phyloP scores from a whole-genome alignment of 192 early-diverging fungal genomes.

The Chytriomyces sp. region DNA sequence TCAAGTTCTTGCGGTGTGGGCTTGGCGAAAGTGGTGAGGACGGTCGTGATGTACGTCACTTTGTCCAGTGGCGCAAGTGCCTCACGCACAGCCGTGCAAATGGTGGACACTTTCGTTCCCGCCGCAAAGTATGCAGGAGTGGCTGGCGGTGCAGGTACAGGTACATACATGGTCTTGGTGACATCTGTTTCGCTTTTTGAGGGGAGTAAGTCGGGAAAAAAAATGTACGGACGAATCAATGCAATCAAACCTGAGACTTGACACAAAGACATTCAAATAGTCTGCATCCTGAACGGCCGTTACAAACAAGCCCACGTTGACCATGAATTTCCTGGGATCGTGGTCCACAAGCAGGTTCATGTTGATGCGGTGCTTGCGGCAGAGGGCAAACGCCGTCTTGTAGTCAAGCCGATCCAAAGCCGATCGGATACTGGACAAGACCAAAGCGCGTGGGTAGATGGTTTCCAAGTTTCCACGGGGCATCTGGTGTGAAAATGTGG shows the following conservation, averaged over 20 bases:
- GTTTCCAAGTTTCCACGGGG: slow-evolving; percentile 97
- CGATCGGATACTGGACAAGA: slow-evolving; percentile 57
- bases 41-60: slow-evolving; percentile 68
- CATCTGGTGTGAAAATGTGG: slow-evolving; percentile 85
- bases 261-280: slow-evolving; percentile 88
- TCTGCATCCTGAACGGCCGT: slow-evolving; percentile 77
- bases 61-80: slow-evolving; percentile 58
- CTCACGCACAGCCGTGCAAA: slow-evolving; percentile 70
- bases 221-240: slow-evolving; percentile 8
- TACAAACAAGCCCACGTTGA: slow-evolving; percentile 72
- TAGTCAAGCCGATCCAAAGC: slow-evolving; percentile 57
- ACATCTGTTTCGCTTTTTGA: slow-evolving; percentile 59
- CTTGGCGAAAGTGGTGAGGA: slow-evolving; percentile 85
- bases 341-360: slow-evolving; percentile 91
- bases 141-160: background rate
- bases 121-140: background rate
- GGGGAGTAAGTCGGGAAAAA: background rate
- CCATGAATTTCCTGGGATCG: slow-evolving; percentile 66
- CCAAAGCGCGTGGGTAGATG: slow-evolving; percentile 85
- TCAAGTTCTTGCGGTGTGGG: slow-evolving; percentile 80
- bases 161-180: slow-evolving; percentile 74
- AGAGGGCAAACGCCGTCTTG: slow-evolving; percentile 74
- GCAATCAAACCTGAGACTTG: slow-evolving; percentile 54
- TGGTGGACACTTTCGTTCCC: slow-evolving; percentile 61
- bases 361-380: slow-evolving; percentile 90